phyloP scores from a whole-genome alignment of 2,329 filamentous ascomycete species.

The Penicillium sp. region DNA sequence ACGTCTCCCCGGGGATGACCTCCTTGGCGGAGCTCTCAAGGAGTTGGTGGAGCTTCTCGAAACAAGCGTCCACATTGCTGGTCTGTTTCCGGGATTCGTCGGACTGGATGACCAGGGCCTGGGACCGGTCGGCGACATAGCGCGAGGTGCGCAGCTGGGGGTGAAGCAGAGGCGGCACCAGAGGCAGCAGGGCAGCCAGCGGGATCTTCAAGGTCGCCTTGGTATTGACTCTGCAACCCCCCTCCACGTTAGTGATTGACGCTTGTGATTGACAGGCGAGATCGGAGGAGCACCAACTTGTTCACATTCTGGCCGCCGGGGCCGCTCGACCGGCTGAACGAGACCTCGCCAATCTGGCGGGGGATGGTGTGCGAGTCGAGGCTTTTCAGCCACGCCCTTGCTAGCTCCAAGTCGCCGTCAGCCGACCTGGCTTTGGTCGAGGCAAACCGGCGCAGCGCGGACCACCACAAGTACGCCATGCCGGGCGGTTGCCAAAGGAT shows the following conservation, averaged over 20 bases:
- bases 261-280: too few relatives aligned
- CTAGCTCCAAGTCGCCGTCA: slow-evolving; percentile 33
- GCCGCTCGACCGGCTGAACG: slow-evolving; percentile 62
- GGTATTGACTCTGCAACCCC: slow-evolving; percentile 56
- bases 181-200: slow-evolving; percentile 50
- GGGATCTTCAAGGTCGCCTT: slow-evolving; percentile 63
- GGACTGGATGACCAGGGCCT: slow-evolving; percentile 59
- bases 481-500: not conserved
- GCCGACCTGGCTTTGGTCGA: slow-evolving; percentile 21
- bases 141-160: slow-evolving; percentile 51
- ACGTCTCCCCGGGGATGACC: slow-evolving; percentile 60
- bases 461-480: slow-evolving; percentile 5
- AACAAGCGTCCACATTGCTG: slow-evolving; percentile 60
- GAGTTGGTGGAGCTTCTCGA: slow-evolving; percentile 55
- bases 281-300: slow-evolving; percentile 51
- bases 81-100: slow-evolving; percentile 62
- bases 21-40: slow-evolving; percentile 52
- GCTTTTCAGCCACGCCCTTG: slow-evolving; percentile 56
- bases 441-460: slow-evolving; percentile 28
- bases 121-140: slow-evolving; percentile 54
- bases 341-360: slow-evolving; percentile 55
- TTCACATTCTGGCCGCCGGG: slow-evolving; percentile 68
- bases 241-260: slow-evolving; percentile 9
- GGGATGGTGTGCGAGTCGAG: slow-evolving; percentile 56
- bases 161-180: slow-evolving; percentile 56